A percentile compares a stretch with the other conserved stretches of the same genome.
These are phyloP conservation scores for Rhodotorula glutinis DNA, from an alignment of 1,284 basidiomycete genomes.

Conservation along the genomic window DNA sequence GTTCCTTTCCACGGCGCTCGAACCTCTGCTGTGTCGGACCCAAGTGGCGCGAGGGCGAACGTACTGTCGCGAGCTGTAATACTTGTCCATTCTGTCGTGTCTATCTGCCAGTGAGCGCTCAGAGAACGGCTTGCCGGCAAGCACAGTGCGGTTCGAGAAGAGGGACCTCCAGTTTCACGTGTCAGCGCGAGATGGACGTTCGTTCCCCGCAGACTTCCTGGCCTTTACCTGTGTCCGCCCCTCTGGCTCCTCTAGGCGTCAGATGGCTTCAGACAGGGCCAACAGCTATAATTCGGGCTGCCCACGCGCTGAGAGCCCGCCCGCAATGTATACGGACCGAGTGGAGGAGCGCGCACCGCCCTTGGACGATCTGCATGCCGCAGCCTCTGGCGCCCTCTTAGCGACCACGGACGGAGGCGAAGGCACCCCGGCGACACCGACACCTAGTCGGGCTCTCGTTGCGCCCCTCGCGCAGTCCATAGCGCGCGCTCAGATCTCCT, in stretches of 20 bases:
- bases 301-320: neutral
- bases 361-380: neutral
- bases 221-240: too few relatives aligned
- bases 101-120: too few relatives aligned
- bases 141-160: too few relatives aligned
- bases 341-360: too few relatives aligned
- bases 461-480: constrained; percentile 16
- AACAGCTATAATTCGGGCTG: too few relatives aligned
- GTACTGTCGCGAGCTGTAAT: constrained; percentile 20
- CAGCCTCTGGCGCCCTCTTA: neutral
- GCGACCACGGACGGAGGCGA: too few relatives aligned
- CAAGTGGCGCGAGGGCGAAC: constrained; percentile 16
- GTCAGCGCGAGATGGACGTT: neutral
- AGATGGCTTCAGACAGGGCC: too few relatives aligned
- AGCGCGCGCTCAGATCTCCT: constrained; percentile 20
- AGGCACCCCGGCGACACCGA: neutral
- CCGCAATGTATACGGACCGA: too few relatives aligned
- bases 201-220: neutral
- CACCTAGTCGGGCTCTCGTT: neutral
- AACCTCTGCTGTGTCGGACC: constrained; percentile 15
- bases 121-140: too few relatives aligned
- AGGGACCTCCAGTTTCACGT: neutral
- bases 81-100: too few relatives aligned
- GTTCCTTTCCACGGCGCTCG: constrained; percentile 12
- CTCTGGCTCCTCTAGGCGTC: too few relatives aligned